These are phyloP conservation scores for Moesziomyces sp. DNA, from an alignment of 1,284 basidiomycete species.

Conservation along the genomic window DNA sequence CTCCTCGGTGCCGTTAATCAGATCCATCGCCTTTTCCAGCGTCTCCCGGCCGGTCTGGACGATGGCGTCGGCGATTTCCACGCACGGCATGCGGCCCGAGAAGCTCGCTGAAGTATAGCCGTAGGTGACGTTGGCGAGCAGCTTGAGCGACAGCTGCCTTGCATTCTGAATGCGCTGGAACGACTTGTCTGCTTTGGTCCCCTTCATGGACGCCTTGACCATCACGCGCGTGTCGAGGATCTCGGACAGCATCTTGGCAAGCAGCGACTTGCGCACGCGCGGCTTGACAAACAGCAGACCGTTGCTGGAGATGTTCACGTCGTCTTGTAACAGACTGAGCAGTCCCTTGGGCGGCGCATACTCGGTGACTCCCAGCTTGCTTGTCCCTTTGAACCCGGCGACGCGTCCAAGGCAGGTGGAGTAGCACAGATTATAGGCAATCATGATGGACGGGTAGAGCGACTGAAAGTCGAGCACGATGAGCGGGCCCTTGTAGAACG, in stretches of 20 bases:
- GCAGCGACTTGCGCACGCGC: constrained; percentile 82
- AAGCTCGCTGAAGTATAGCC: constrained; percentile 93
- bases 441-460: constrained; percentile 96
- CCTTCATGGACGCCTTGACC: constrained; percentile 95
- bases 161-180: constrained; percentile 63
- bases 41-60: constrained; percentile 96
- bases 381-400: constrained; percentile 82
- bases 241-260: constrained; percentile 92
- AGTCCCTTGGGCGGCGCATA: constrained; percentile 79
- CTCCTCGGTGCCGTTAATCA: constrained; percentile 74
- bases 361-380: constrained; percentile 84
- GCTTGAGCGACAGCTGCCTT: constrained; percentile 60
- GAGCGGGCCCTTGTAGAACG: constrained; percentile 90
- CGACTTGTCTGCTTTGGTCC: constrained; percentile 76
- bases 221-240: constrained; percentile 95
- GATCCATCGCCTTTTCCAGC: constrained; percentile 88
- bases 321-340: constrained; percentile 32
- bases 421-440: constrained; percentile 82
- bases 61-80: constrained; percentile 97
- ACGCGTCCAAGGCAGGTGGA: constrained; percentile 92
- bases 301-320: constrained; percentile 73
- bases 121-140: constrained; percentile 72
- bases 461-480: constrained; percentile 95
- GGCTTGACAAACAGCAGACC: constrained; percentile 93
- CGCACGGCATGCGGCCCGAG: constrained; percentile 96